phyloP scores from a whole-genome alignment of 257 asterid genomes.

The Fraxinus pennsylvanica region DNA sequence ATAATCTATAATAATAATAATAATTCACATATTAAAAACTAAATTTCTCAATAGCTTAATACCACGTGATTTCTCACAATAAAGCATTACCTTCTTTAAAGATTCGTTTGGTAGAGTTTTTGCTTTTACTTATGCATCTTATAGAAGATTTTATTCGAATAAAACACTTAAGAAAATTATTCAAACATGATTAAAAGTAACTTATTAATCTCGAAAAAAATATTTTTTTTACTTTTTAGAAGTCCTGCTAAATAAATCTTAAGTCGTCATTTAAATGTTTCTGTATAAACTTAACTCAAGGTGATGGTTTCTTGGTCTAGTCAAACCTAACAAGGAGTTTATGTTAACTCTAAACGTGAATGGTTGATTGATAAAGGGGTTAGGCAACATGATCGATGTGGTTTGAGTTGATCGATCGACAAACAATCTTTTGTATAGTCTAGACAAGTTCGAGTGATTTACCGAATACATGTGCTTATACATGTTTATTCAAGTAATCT shows the following conservation, averaged over 20 bases:
- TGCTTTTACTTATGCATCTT: too few relatives aligned
- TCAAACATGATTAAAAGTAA: too few relatives aligned
- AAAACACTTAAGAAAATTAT: too few relatives aligned
- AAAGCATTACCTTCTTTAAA: too few relatives aligned
- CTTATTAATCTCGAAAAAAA: too few relatives aligned
- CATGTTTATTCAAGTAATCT: neutral
- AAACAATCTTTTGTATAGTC: too few relatives aligned
- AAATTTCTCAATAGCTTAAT: neutral
- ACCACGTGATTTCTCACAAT: neutral
- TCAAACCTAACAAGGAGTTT: neutral
- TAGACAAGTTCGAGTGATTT: neutral
- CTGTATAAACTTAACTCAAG: neutral
- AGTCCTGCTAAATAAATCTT: too few relatives aligned
- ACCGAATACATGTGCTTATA: neutral
- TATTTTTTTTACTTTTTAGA: too few relatives aligned
- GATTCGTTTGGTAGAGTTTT: too few relatives aligned
- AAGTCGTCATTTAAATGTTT: neutral
- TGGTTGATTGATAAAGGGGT: neutral
- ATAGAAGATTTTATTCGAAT: too few relatives aligned
- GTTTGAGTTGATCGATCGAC: neutral
- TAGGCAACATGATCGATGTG: neutral
- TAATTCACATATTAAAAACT: neutral
- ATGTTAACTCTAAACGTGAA: neutral
- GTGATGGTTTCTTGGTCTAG: neutral
- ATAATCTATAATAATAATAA: too few relatives aligned